Evolutionary conservation across 345 rosid species (phyloP).

Genomic region (Reutealis trisperma): DNA sequence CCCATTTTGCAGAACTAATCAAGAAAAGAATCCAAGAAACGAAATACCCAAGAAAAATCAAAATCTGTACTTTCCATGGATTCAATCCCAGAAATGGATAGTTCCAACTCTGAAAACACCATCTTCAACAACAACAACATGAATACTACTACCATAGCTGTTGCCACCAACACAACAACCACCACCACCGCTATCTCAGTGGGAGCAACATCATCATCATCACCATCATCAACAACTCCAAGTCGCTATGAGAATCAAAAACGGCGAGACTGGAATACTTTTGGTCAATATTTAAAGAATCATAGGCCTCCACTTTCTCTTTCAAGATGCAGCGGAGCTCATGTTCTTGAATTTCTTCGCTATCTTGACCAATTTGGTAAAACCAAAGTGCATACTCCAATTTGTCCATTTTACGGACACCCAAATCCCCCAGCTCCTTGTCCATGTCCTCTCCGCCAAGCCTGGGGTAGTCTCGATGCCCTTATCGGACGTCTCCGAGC

Average conservation of each 20-base stretch:
- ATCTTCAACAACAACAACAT: not conserved
- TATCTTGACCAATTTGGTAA: slow-evolving; percentile 38
- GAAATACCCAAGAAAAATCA: not conserved
- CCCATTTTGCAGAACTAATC: not conserved
- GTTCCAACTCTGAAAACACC: slow-evolving; percentile 14
- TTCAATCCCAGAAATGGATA: slow-evolving; percentile 26
- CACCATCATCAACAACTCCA: slow-evolving; percentile 19
- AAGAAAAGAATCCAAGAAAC: not conserved
- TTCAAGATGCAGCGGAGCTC: slow-evolving; percentile 43
- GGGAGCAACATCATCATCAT: slow-evolving; percentile 8
- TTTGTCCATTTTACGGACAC: slow-evolving; percentile 41
- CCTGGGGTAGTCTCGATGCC: slow-evolving; percentile 38
- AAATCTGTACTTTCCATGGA: slow-evolving; percentile 8
- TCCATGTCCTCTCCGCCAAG: slow-evolving; percentile 43
- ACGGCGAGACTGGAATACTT: slow-evolving; percentile 45
- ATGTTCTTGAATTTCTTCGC: slow-evolving; percentile 37
- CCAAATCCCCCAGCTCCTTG: slow-evolving; percentile 44
- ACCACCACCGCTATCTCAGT: not conserved
- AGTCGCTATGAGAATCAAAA: slow-evolving; percentile 45
- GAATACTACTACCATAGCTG: not conserved
- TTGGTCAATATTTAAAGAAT: slow-evolving; percentile 38
- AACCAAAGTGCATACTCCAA: slow-evolving; percentile 37
- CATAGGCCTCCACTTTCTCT: slow-evolving; percentile 38
- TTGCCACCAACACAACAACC: not conserved
- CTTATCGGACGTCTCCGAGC: slow-evolving; percentile 37